Evolutionary conservation across 176 grass and related monocot species (phyloP), one percentile per base, ranked within the genome.

Genomic region (Oryza rufipogon): DNA sequence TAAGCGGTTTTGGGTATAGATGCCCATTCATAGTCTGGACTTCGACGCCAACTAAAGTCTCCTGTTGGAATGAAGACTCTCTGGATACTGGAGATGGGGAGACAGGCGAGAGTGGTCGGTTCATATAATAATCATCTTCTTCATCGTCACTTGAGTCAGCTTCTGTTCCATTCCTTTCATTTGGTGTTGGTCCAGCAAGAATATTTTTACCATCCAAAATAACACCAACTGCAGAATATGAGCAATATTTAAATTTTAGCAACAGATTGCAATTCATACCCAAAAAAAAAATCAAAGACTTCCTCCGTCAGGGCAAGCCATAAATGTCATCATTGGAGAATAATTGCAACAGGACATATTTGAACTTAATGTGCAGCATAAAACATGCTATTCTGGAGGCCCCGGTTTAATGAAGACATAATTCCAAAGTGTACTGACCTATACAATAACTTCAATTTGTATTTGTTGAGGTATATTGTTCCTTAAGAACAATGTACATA

Each of bases 51-150:
- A 86, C 90, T 47, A 86, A 87, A 64, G 86, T 73, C 14, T 89
- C 90, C 76, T 92, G 90, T 49, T 84, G 87, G 80, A 92, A 92
- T 22, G 90, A 92, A 71, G 90, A 92, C 70, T 92, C 90, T 28
- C 90, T 86, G 56, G 90, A 92, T 54, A 92, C 76, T 11, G 90
- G 90, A 41, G 90, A 92, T 23, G 80, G 87, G 52, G 83, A 80
- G 47, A 89, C 75, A 22, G 87, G 87, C 5, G 90, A 92, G 45
- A 88, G 85, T 25, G 66, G 68, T 7, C 89, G 64, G n/a, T 84
- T 84, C 52, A 91, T 91, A 71, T 84, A 91, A 80, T 86, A 91
- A 85, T 92, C 80, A 81, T 92, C 83, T 86, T 92, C 86, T 76
- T 92, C 90, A 1, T 92, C 83, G 0, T 89, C 90, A 16, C 90